Evolutionary conservation across 2,329 filamentous ascomycete genomes (phyloP).

Genomic region (Mollisiaceae sp.): DNA sequence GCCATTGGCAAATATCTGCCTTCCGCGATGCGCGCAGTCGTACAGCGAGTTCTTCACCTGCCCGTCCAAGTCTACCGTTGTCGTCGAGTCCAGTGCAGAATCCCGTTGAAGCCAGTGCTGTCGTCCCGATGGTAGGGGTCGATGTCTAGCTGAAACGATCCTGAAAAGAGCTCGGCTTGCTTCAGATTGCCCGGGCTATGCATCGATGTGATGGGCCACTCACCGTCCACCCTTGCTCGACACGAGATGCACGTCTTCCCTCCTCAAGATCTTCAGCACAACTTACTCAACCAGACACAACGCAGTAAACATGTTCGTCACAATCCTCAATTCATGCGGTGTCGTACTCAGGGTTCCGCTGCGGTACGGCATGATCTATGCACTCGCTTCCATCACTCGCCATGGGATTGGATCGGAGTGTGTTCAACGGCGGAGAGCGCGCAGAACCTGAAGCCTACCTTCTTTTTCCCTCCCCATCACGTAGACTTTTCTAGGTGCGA

Average conservation of each 20-base stretch:
- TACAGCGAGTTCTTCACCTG: neutral
- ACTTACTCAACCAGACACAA: too few species aligned
- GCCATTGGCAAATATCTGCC: slow-evolving; percentile 18
- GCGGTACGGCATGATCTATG: neutral
- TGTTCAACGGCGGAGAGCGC: slow-evolving; percentile 2
- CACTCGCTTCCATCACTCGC: neutral
- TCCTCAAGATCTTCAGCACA: neutral
- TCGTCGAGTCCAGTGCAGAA: neutral
- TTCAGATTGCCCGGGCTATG: neutral
- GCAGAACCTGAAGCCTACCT: neutral
- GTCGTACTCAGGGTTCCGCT: neutral
- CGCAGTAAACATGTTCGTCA: neutral
- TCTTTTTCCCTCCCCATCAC: neutral
- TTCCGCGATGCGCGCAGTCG: slow-evolving; percentile 24
- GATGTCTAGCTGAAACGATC: slow-evolving; percentile 4
- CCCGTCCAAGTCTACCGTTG: neutral
- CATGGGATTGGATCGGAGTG: neutral
- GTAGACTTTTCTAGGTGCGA: neutral
- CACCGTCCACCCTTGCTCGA: neutral
- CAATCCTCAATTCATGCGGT: slow-evolving; percentile 3
- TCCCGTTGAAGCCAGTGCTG: neutral
- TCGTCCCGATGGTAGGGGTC: slow-evolving; percentile 6
- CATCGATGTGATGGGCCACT: neutral
- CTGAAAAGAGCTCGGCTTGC: slow-evolving; percentile 12
- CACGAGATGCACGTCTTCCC: slow-evolving; percentile 1